phyloP scores from a whole-genome alignment of 164 flowering plant species.

The Stephania yunnanensis region DNA sequence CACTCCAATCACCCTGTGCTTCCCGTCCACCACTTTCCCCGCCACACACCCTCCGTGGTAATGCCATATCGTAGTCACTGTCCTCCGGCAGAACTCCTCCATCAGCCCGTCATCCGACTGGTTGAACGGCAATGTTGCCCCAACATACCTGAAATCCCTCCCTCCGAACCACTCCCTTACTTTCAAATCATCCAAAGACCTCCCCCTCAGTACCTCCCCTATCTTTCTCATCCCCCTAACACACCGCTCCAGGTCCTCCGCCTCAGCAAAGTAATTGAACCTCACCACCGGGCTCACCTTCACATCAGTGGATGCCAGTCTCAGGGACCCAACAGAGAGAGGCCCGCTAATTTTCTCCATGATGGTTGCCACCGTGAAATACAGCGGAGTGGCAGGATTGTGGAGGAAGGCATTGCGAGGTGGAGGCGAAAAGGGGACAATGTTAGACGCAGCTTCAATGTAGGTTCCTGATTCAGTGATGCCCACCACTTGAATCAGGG shows the following conservation, averaged over 20 bases:
- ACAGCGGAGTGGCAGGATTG: constrained; percentile 34
- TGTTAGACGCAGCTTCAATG: constrained; percentile 67
- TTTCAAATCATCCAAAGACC: constrained; percentile 58
- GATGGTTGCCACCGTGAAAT: constrained; percentile 65
- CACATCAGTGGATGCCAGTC: constrained; percentile 62
- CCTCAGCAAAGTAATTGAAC: constrained; percentile 73
- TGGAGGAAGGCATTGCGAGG: constrained; percentile 31
- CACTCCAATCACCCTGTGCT: constrained; percentile 50
- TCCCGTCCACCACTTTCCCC: constrained; percentile 70
- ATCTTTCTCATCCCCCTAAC: constrained; percentile 59
- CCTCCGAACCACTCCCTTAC: constrained; percentile 38
- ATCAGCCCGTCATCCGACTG: constrained; percentile 26
- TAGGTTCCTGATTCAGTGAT: constrained; percentile 57
- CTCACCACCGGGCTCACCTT: constrained; percentile 59
- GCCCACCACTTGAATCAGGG: constrained; percentile 83
- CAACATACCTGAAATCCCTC: constrained; percentile 54
- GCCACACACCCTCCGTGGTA: constrained; percentile 86
- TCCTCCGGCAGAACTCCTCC: constrained; percentile 66
- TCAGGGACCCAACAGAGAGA: constrained; percentile 50
- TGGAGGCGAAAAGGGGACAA: constrained; percentile 46
- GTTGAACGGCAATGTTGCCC: constrained; percentile 52
- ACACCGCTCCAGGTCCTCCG: constrained; percentile 52
- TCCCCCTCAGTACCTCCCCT: constrained; percentile 41
- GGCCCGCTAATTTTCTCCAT: constrained; percentile 77
- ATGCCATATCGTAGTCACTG: constrained; percentile 92